Evolutionary conservation across 202 grass and related monocot species (phyloP).

Genomic region (Zizania palustris): DNA sequence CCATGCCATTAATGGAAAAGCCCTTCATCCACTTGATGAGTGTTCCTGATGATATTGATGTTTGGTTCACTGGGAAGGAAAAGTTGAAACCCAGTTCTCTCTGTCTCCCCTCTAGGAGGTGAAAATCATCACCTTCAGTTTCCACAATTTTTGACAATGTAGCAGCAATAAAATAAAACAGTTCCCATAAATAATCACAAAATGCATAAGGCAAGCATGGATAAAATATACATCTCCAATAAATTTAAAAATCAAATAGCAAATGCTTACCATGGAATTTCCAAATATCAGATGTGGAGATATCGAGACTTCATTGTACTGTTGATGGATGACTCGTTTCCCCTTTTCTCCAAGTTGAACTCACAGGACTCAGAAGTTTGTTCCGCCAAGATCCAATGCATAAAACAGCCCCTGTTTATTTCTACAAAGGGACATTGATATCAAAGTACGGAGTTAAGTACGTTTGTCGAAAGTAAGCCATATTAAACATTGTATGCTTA

Average conservation of each 20-base stretch:
- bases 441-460: conserved; percentile 3
- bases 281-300: conserved; percentile 74
- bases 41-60: conserved; percentile 67
- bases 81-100: conserved; percentile 85
- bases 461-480: neutral
- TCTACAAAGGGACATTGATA: conserved; percentile 33
- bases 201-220: conserved; percentile 27
- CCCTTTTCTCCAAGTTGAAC: conserved; percentile 71
- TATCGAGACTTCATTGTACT: conserved; percentile 69
- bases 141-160: conserved; percentile 60
- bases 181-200: conserved; percentile 48
- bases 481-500: neutral
- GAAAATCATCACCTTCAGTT: conserved; percentile 56
- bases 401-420: conserved; percentile 78
- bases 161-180: conserved; percentile 78
- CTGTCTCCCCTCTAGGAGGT: conserved; percentile 54
- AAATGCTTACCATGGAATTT: conserved; percentile 55
- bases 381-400: conserved; percentile 91
- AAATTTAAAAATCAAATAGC: conserved; percentile 6
- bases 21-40: conserved; percentile 84
- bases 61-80: conserved; percentile 76
- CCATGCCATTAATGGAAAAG: conserved; percentile 62
- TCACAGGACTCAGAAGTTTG: conserved; percentile 87
- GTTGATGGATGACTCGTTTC: conserved; percentile 57
- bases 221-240: neutral